Evolutionary conservation across 768 basidiomycete species (phyloP).

Genomic region (Sistotremastrum suecicum): DNA sequence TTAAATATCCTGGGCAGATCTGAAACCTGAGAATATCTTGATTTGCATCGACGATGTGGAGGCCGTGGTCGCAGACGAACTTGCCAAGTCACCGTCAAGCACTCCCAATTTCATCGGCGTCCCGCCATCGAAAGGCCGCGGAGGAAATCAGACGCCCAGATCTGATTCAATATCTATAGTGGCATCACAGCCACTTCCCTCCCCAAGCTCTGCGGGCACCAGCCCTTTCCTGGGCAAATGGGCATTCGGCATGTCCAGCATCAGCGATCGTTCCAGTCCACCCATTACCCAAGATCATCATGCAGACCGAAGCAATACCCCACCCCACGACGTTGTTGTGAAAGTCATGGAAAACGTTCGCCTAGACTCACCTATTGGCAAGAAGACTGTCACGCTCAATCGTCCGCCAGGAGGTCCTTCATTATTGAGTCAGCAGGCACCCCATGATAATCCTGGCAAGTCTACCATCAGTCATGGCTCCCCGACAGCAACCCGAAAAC

Average conservation of each 20-base stretch:
- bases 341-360: constrained; percentile 14
- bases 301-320: too few species aligned
- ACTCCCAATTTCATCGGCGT: constrained; percentile 68
- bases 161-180: constrained; percentile 76
- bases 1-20: constrained; percentile 30
- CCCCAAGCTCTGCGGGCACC: constrained; percentile 56
- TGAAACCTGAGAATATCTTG: constrained; percentile 97
- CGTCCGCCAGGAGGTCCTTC: constrained; percentile 45
- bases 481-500: too few species aligned
- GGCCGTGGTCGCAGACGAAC: constrained; percentile 76
- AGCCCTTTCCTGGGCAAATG: constrained; percentile 60
- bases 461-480: constrained; percentile 9
- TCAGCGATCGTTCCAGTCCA: constrained; percentile 25
- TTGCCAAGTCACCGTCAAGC: constrained; percentile 22
- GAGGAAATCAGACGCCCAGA: constrained; percentile 92
- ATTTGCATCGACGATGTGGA: constrained; percentile 97
- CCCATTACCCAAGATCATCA: too few species aligned
- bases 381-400: constrained; percentile 22
- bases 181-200: constrained; percentile 85
- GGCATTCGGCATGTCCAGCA: constrained; percentile 88
- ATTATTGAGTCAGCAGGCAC: constrained; percentile 59
- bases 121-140: constrained; percentile 82
- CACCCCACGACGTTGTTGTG: constrained; percentile 13
- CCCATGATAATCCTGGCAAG: constrained; percentile 6
- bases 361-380: constrained; percentile 15